Conservation (phyloP, 2,329 filamentous ascomycete species). For the Xylaria sp. region DNA sequence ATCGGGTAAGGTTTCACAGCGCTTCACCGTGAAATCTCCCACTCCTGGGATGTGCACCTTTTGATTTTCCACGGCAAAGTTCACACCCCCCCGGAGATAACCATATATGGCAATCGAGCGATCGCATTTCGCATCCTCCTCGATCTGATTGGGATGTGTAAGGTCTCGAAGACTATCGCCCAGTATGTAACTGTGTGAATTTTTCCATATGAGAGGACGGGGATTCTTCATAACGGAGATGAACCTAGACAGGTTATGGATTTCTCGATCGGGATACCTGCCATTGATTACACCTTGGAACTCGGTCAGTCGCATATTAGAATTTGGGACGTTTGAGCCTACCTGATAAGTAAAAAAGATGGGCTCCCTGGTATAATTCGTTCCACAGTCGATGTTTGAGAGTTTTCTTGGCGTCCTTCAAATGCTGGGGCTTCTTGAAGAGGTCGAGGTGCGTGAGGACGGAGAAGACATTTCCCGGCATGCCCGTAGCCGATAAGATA, state of each 20-base stretch:
- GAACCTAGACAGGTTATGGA: slow-evolving; percentile 95
- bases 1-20: slow-evolving; percentile 89
- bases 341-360: slow-evolving; percentile 92
- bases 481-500: slow-evolving; percentile 89
- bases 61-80: slow-evolving; percentile 83
- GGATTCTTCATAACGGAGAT: slow-evolving; percentile 99
- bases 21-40: slow-evolving; percentile 85
- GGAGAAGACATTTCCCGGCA: slow-evolving; percentile 98
- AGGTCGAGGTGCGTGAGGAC: slow-evolving; percentile 96
- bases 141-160: slow-evolving; percentile 90
- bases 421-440: slow-evolving; percentile 84
- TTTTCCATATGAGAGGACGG: slow-evolving; percentile 93
- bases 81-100: slow-evolving; percentile 93
- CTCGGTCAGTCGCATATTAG: slow-evolving; percentile 16
- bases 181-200: slow-evolving; percentile 92
- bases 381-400: slow-evolving; percentile 97
- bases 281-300: slow-evolving; percentile 85
- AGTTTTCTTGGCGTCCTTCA: slow-evolving; percentile 95
- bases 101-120: slow-evolving; percentile 91
- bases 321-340: not conserved
- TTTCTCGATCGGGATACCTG: slow-evolving; percentile 93
- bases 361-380: slow-evolving; percentile 95
- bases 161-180: slow-evolving; percentile 96
- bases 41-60: slow-evolving; percentile 92
- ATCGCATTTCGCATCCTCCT: slow-evolving; percentile 89